Evolutionary conservation across 2,329 filamentous ascomycete species (phyloP), one percentile per base, ranked within the genome.

Genomic region (Fusarium sp.): DNA sequence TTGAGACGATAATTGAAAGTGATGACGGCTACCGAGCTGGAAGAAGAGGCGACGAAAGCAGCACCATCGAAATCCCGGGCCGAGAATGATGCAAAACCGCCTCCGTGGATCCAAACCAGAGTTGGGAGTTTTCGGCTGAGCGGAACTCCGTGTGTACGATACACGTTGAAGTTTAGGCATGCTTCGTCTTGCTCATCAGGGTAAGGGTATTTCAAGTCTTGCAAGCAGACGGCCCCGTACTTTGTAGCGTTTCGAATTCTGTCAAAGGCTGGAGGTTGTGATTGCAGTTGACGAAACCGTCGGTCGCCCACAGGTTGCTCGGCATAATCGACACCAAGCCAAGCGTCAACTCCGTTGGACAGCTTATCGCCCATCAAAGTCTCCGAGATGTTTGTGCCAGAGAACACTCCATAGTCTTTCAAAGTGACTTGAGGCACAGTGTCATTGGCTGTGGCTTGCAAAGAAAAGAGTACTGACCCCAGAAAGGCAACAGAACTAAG

Each of bases 1-100:
- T 40, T 45, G 13, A 62, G 55, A 6, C 58, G 58, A 24, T 62
- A 62, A 3, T 62, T 62, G 26, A 62, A 60, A 2, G 58, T 40
- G 0, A 60, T 10, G 3, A 60, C 58, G 9, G 44, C 44, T 3
- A 59, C 17, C 1, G 57, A 54, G 4, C 34, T 28, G 6, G 31
- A 3, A 21, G 57, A 61, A 5, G 55, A 61, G 0, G 54, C 31
- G 7, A 59, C 57, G 6, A 61, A 61, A 7, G 57, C n/a, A 19
- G 38, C 57, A 1, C 57, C 57, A 6, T 61, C 57, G 0, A 61
- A 59, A 1, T 59, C 54, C 3, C 57, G 28, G 5, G 43, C 43
- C 6, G 57, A 61, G 13, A 61, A 61, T 3, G 57, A 61, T 7
- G 54, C 57, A 34, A 61, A 61, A 3, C 57, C 57, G 17, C 57